Evolutionary conservation across 2,329 filamentous ascomycete species (phyloP).

Genomic region (Endothia cerciana): DNA sequence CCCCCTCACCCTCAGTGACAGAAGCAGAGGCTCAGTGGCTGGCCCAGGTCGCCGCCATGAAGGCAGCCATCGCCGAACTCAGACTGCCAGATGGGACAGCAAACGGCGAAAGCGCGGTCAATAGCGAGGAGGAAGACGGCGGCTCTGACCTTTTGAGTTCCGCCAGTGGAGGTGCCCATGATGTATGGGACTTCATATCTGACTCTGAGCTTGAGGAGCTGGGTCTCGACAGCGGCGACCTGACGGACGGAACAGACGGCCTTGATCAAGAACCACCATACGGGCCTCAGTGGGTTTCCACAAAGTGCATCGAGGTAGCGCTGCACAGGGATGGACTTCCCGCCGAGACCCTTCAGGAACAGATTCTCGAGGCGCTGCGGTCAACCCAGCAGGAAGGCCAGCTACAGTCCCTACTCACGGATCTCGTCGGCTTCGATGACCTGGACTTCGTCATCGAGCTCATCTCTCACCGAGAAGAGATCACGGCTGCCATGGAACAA

Average conservation of each 20-base stretch:
- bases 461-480: conserved; percentile 74
- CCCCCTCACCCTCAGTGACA: conserved; percentile 27
- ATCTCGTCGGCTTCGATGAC: conserved; percentile 91
- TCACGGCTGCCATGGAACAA: conserved; percentile 52
- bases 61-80: conserved; percentile 77
- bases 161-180: conserved; percentile 66
- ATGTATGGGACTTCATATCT: conserved; percentile 92
- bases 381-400: conserved; percentile 76
- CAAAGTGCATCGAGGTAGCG: conserved; percentile 70
- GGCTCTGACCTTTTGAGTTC: conserved; percentile 57
- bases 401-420: conserved; percentile 86
- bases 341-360: conserved; percentile 71
- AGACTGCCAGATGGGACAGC: conserved; percentile 48
- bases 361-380: conserved; percentile 74
- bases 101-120: conserved; percentile 49
- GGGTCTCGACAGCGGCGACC: conserved; percentile 47
- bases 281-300: conserved; percentile 70
- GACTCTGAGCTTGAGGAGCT: conserved; percentile 70
- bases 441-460: conserved; percentile 91
- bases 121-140: conserved; percentile 67
- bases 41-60: conserved; percentile 83
- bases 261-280: conserved; percentile 44
- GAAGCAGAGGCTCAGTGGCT: conserved; percentile 73
- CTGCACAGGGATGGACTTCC: conserved; percentile 68
- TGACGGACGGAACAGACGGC: conserved; percentile 42